Evolutionary conservation across 1,284 basidiomycete species (phyloP).

Genomic region (Fomitopsis palustris): DNA sequence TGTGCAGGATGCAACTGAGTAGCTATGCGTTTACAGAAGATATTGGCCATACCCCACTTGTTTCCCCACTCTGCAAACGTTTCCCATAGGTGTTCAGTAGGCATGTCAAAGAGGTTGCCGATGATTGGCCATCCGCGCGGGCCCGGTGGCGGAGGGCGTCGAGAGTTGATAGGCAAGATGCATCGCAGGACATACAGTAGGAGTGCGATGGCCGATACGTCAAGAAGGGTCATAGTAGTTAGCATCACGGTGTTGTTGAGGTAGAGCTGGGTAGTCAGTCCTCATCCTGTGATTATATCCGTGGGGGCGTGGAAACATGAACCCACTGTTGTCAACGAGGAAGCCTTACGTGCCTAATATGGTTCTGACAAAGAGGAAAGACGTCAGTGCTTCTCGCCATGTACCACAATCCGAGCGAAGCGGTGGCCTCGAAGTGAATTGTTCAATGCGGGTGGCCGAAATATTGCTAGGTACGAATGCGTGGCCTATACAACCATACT

Average conservation of each 20-base stretch:
- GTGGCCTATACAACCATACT: no score
- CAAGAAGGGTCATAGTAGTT: not conserved
- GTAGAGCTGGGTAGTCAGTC: not conserved
- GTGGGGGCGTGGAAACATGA: not conserved
- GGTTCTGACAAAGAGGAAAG: no score
- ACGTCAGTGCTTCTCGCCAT: no score
- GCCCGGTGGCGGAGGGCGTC: not conserved
- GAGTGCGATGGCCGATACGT: not conserved
- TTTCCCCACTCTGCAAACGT: constrained; percentile 28
- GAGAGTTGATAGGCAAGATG: not conserved
- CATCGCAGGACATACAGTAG: not conserved
- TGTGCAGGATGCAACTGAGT: not conserved
- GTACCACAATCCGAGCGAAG: no score
- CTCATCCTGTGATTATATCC: not conserved
- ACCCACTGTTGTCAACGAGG: no score
- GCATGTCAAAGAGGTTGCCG: constrained; percentile 31
- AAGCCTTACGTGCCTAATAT: no score
- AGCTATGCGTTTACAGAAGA: not conserved
- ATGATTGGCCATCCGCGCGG: constrained; percentile 28
- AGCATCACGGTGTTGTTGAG: not conserved
- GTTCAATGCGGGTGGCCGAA: no score
- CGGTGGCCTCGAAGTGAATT: no score
- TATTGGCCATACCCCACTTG: constrained; percentile 18
- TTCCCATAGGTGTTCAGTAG: constrained; percentile 23
- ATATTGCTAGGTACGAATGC: no score